A percentile compares a stretch with the other conserved stretches of the same genome.
These are phyloP conservation scores for Ascoidea asiatica DNA, from an alignment of 805 yeast species.

Conservation along the genomic window DNA sequence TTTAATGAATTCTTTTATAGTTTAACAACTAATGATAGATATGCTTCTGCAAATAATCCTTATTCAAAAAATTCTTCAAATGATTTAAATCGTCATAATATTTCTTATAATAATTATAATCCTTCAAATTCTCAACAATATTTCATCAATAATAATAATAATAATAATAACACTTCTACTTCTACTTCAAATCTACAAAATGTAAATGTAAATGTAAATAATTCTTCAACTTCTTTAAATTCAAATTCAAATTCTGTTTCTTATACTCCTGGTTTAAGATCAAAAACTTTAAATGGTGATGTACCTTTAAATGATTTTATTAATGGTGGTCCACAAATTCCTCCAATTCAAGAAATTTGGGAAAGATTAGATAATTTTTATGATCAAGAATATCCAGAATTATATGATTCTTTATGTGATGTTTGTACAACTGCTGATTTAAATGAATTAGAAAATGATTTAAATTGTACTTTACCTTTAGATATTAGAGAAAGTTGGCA, in stretches of 20 bases:
- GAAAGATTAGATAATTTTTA: constrained; percentile 8
- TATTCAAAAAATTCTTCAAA: background rate
- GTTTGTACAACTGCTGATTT: constrained; percentile 77
- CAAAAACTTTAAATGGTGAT: constrained; percentile 6
- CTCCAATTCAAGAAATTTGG: constrained; percentile 9
- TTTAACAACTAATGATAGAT: constrained; percentile 10
- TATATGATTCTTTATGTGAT: constrained; percentile 62
- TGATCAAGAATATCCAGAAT: constrained; percentile 64
- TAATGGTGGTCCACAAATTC: background rate
- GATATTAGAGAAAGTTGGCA: constrained; percentile 72
- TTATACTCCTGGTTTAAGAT: constrained; percentile 8
- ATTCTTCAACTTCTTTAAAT: background rate
- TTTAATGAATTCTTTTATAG: constrained; percentile 9
- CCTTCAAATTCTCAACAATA: no score
- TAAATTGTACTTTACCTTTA: constrained; percentile 60
- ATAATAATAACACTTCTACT: background rate
- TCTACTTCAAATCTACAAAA: background rate
- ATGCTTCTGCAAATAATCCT: constrained; percentile 7
- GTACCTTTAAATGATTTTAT: constrained; percentile 9
- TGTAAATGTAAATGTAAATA: background rate
- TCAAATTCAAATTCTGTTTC: constrained; percentile 1
- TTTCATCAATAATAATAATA: no score
- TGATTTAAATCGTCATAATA: background rate
- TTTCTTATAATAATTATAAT: background rate
- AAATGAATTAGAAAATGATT: constrained; percentile 71